Base-by-base conservation (phyloP, 257 asterid species). In the Plantago major region DNA sequence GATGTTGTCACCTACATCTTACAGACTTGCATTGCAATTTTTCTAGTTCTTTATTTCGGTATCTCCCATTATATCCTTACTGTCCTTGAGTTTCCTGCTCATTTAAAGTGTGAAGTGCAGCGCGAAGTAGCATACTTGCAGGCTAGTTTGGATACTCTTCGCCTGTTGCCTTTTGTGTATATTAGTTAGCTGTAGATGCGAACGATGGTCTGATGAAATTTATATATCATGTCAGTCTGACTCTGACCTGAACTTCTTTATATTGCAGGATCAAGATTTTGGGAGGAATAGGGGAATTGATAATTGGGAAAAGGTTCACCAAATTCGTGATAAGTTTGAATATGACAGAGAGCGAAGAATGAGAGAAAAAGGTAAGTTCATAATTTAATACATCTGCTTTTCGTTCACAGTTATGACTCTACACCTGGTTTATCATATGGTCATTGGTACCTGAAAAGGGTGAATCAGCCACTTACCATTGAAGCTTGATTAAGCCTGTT, bases 241-340 rank as follows among this genome's bases (percentile, higher is more conserved):
- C 37, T 52, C 13, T 68, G 64, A 60, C 51, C 51, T 10, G 13
- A 54, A 59, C 62, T 12, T 14, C 16, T 38, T 54, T 73, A 70
- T 6, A 60, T 71, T 64, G 76, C 92, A 87, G 96, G 85, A 74
- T 65, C 87, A 79, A 64, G 74, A 71, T 62, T 52, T 68, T 43
- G 81, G 68, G 57, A 79, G 80, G 67, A 75, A 71, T 58, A 71
- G 73, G 70, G 81, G 71, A 71, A 74, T 40, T 57, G 81, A 80
- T 48, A 68, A 83, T 44, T 79, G 86, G 86, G 89, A 83, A 65
- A 83, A 79, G 76, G 95, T 74, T 71, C 71, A 72, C 76, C 90
- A 81, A 79, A 64, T 92, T 70, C 91, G 96, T 11, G 99, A 89
- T 78, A 92, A 84, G 74, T 92, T 86, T 80, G 97, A 92, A 78